Percentiles rank a stretch among this genome's conserved stretches.
Conservation (phyloP, 768 basidiomycete genomes). For the Tulasnella sp. region DNA sequence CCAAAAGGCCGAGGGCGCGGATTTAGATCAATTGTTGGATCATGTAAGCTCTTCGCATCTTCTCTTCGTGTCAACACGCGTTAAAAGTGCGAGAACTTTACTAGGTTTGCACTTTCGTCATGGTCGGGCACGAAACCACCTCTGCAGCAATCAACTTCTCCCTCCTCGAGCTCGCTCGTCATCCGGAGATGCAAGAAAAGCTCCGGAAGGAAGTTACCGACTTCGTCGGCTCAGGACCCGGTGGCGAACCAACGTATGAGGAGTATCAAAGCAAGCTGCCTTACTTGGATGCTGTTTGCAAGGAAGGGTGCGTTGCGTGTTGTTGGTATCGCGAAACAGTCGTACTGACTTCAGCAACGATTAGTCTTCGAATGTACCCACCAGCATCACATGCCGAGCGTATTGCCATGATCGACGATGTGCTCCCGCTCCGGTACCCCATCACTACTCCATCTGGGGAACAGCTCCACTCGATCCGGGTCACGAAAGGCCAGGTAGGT, state of each 20-base stretch:
- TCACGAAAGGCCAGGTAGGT: conserved; percentile 43
- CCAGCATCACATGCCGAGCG: conserved; percentile 45
- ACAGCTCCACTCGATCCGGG: conserved; percentile 35
- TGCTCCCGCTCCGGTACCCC: conserved; percentile 44
- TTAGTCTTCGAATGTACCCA: conserved; percentile 45
- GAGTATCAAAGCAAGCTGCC: conserved; percentile 41
- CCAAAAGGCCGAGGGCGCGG: conserved; percentile 1
- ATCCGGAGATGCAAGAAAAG: conserved; percentile 41
- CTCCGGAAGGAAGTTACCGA: conserved; percentile 44
- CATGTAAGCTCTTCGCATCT: not conserved
- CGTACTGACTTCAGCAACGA: not conserved
- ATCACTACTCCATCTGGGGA: conserved; percentile 37
- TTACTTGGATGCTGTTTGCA: conserved; percentile 45
- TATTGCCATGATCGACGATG: conserved; percentile 43
- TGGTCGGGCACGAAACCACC: conserved; percentile 24
- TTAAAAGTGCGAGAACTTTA: not conserved
- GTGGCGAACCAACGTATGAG: conserved; percentile 40
- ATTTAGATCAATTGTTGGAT: conserved; percentile 32
- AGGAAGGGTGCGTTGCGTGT: conserved; percentile 41
- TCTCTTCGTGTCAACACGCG: no score
- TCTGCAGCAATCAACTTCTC: conserved; percentile 40
- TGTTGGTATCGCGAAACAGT: not conserved
- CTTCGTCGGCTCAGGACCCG: conserved; percentile 29
- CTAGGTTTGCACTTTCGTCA: conserved; percentile 42
- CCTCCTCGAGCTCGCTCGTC: conserved; percentile 43